Conservation (phyloP, 306 rosid species). For the Macrotyloma uniflorum region DNA sequence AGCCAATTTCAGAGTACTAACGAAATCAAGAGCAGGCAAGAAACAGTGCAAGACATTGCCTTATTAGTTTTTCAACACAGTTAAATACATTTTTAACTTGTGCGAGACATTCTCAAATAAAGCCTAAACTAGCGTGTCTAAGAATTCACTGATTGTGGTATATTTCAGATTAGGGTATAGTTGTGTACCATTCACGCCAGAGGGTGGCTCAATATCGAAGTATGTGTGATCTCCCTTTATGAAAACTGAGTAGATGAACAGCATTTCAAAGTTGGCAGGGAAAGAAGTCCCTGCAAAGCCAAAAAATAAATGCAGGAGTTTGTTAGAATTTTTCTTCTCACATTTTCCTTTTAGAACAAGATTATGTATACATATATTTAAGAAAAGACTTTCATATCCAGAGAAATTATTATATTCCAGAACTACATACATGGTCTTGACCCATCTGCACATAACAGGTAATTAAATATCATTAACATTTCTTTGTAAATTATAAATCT, state of each 20-base stretch:
- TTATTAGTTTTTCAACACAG: not conserved
- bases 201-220: conserved; percentile 59
- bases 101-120: not conserved
- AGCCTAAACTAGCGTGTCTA: conserved; percentile 57
- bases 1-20: not conserved
- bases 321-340: not conserved
- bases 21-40: not conserved
- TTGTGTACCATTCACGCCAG: conserved; percentile 66
- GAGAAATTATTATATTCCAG: not conserved
- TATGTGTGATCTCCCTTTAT: conserved; percentile 84
- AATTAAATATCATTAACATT: no score
- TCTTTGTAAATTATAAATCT: no score
- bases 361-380: not conserved
- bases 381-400: not conserved
- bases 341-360: not conserved
- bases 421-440: no score
- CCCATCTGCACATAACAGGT: not conserved
- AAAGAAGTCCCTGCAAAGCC: conserved; percentile 65
- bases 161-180: conserved; percentile 67
- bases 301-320: not conserved
- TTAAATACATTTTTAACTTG: not conserved
- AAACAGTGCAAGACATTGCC: not conserved
- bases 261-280: conserved; percentile 60
- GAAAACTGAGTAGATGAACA: conserved; percentile 81
- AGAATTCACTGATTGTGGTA: conserved; percentile 64